Evolutionary conservation across 2,329 filamentous ascomycete species (phyloP).

Genomic region (Pseudocercospora eumusae): DNA sequence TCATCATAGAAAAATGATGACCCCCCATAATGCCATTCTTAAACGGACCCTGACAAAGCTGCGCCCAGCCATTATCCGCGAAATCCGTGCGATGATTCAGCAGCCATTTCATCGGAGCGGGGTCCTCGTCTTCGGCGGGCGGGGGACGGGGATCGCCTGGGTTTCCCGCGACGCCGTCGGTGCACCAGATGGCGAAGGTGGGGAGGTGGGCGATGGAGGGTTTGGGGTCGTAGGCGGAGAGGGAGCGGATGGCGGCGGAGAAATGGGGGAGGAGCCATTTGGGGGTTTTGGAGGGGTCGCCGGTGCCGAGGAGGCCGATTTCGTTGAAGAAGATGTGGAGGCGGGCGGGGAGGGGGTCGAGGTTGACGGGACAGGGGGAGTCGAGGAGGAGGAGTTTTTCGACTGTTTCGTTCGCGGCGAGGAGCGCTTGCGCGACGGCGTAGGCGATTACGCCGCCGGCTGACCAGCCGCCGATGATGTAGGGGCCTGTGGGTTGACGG

Average conservation of each 20-base stretch:
- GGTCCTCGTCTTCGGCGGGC: constrained; percentile 59
- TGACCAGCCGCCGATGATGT: constrained; percentile 58
- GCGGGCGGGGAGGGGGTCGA: constrained; percentile 53
- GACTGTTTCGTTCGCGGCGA: constrained; percentile 52
- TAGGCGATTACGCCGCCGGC: constrained; percentile 59
- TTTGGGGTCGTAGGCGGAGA: constrained; percentile 68
- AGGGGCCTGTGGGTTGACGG: constrained; percentile 65
- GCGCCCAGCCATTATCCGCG: constrained; percentile 68
- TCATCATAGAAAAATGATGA: constrained; percentile 78
- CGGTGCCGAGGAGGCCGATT: constrained; percentile 69
- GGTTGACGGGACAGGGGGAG: constrained; percentile 55
- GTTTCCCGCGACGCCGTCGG: constrained; percentile 69
- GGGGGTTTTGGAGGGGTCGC: constrained; percentile 61
- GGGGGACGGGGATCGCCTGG: constrained; percentile 66
- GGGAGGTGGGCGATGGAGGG: constrained; percentile 64
- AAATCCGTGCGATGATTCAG: constrained; percentile 74
- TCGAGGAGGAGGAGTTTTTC: constrained; percentile 56
- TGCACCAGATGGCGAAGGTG: constrained; percentile 69
- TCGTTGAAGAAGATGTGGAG: constrained; percentile 72
- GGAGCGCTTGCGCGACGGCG: constrained; percentile 52
- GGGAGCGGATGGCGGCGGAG: constrained; percentile 64
- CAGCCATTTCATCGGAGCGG: constrained; percentile 62
- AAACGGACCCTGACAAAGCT: constrained; percentile 62
- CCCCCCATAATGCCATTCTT: constrained; percentile 68
- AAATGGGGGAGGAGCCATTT: constrained; percentile 76